Percentiles rank a stretch among this genome's conserved stretches.
These are phyloP conservation scores for Osmanthus fragrans DNA, from an alignment of 257 asterid species.

Conservation along the genomic window DNA sequence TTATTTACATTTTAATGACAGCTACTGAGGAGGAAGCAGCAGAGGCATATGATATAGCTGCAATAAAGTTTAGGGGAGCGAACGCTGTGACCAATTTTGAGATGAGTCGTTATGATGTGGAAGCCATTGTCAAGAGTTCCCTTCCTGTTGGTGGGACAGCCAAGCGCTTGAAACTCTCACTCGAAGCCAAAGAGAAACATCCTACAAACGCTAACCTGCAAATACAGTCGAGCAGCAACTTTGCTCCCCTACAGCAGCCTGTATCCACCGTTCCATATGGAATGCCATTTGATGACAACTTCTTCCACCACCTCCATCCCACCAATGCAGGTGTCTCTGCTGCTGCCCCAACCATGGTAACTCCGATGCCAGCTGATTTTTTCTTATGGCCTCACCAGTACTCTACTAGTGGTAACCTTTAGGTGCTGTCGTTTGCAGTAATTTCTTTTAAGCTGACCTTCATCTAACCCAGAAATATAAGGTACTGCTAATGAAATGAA, in stretches of 20 bases:
- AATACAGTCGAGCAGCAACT: slow-evolving; percentile 39
- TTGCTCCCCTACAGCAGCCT: slow-evolving; percentile 58
- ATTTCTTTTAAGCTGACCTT: slow-evolving; percentile 36
- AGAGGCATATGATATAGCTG: slow-evolving; percentile 95
- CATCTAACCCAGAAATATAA: slow-evolving; percentile 38
- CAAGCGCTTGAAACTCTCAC: slow-evolving; percentile 68
- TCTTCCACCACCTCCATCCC: slow-evolving; percentile 55
- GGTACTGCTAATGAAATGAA: slow-evolving; percentile 18
- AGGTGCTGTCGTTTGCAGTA: slow-evolving; percentile 12
- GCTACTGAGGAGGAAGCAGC: slow-evolving; percentile 99
- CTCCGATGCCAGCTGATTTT: slow-evolving; percentile 56
- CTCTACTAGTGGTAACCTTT: too few relatives aligned
- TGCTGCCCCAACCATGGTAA: slow-evolving; percentile 34
- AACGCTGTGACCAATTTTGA: slow-evolving; percentile 91
- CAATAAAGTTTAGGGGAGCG: slow-evolving; percentile 84
- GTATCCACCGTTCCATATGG: slow-evolving; percentile 57
- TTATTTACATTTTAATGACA: slow-evolving; percentile 22
- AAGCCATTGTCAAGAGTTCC: slow-evolving; percentile 72
- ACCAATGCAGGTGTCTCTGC: slow-evolving; percentile 22
- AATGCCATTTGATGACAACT: slow-evolving; percentile 60
- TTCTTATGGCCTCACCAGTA: slow-evolving; percentile 84
- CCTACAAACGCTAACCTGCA: slow-evolving; percentile 29
- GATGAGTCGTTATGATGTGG: slow-evolving; percentile 87
- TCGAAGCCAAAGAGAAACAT: slow-evolving; percentile 53
- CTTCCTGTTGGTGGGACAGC: slow-evolving; percentile 90